These are phyloP conservation scores for Nepenthes alata DNA, from an alignment of 179 eudicot species.

Conservation along the genomic window DNA sequence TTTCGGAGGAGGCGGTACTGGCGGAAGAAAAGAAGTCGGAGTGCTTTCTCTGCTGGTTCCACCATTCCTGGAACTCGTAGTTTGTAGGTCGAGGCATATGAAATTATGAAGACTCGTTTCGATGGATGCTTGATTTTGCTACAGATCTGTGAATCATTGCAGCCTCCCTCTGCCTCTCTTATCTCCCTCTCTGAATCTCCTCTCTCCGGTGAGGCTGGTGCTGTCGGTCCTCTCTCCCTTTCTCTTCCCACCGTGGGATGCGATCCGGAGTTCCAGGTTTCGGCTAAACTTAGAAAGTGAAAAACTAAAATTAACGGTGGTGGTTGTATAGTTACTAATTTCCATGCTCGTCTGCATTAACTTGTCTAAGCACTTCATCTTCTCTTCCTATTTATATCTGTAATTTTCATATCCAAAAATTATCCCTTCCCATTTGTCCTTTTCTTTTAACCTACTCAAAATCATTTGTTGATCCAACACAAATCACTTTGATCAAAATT, in stretches of 20 bases:
- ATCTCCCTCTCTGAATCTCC: not conserved
- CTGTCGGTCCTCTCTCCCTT: not conserved
- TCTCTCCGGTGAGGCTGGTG: not conserved
- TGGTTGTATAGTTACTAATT: too few relatives aligned
- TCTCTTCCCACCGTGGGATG: too few relatives aligned
- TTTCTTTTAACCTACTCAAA: too few relatives aligned
- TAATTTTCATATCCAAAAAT: not conserved
- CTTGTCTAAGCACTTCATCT: not conserved
- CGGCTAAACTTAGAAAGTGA: slow-evolving; percentile 1
- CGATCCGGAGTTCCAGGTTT: slow-evolving; percentile 2
- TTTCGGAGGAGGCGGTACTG: slow-evolving; percentile 7
- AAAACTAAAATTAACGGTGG: not conserved
- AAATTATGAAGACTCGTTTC: slow-evolving; percentile 1
- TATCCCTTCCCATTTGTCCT: too few relatives aligned
- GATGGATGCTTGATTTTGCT: slow-evolving; percentile 8
- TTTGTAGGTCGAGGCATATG: slow-evolving; percentile 78
- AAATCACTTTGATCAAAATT: too few relatives aligned
- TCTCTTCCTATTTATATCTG: not conserved
- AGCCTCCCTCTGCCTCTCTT: not conserved
- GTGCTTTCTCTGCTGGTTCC: slow-evolving; percentile 62
- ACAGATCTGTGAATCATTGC: slow-evolving; percentile 5
- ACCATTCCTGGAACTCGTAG: slow-evolving; percentile 87
- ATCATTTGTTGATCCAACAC: too few relatives aligned
- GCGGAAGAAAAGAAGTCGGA: slow-evolving; percentile 10
- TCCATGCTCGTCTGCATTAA: too few relatives aligned